phyloP scores from a whole-genome alignment of 208 protist species.

The Acanthamoeba sp. region DNA sequence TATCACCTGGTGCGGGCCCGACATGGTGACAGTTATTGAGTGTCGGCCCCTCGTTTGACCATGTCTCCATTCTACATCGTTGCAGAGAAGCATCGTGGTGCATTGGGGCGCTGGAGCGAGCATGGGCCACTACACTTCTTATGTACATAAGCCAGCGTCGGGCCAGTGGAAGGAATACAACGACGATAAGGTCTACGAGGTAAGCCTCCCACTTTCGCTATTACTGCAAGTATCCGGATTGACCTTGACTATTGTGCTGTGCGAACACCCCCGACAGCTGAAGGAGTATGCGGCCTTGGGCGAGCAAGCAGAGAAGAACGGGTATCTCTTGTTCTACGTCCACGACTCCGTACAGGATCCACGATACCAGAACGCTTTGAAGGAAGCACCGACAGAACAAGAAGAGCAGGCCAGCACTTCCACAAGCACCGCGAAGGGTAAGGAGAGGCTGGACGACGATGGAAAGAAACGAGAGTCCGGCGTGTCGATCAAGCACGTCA shows the following conservation, averaged over 20 bases:
- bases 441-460: too few species aligned
- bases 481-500: too few species aligned
- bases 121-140: slow-evolving; percentile 47
- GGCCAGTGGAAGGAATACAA: slow-evolving; percentile 52
- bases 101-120: slow-evolving; percentile 28
- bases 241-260: not conserved
- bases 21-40: not conserved
- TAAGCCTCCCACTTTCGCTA: not conserved
- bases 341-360: not conserved
- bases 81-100: slow-evolving; percentile 28
- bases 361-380: not conserved
- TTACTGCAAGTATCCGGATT: not conserved
- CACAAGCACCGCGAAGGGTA: not conserved
- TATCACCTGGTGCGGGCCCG: not conserved
- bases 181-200: slow-evolving; percentile 5
- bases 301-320: slow-evolving; percentile 31
- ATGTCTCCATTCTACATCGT: not conserved
- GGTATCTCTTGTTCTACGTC: slow-evolving; percentile 56
- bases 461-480: too few species aligned
- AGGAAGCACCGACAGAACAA: too few species aligned
- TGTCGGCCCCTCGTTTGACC: not conserved
- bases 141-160: not conserved
- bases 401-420: too few species aligned
- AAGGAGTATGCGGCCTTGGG: not conserved
- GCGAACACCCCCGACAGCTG: not conserved